phyloP scores from a whole-genome alignment of 1,284 basidiomycete species.

The Malassezia restricta region DNA sequence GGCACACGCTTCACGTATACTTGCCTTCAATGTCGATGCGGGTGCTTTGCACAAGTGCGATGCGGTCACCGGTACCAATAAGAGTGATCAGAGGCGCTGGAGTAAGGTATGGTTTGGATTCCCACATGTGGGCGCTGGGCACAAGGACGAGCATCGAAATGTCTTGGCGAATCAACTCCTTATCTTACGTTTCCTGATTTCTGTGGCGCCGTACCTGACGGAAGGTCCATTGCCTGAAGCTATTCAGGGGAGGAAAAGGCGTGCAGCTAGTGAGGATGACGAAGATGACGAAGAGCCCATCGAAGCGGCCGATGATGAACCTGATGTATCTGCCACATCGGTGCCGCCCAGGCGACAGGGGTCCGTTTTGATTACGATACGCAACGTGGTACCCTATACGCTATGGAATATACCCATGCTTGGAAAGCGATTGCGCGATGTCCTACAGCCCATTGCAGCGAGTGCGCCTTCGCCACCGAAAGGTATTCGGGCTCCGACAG shows the following conservation, averaged over 20 bases:
- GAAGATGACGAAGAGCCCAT: slow-evolving; percentile 19
- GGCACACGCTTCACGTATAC: slow-evolving; percentile 54
- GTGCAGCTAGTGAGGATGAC: not conserved
- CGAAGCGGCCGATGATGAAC: slow-evolving; percentile 13
- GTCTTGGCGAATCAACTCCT: slow-evolving; percentile 79
- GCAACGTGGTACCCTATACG: slow-evolving; percentile 77
- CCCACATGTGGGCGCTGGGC: slow-evolving; percentile 89
- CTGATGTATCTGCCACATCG: slow-evolving; percentile 22
- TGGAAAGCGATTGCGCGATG: slow-evolving; percentile 18
- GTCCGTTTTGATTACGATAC: slow-evolving; percentile 70
- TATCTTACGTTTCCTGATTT: slow-evolving; percentile 71
- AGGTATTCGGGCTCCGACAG: slow-evolving; percentile 20
- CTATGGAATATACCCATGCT: slow-evolving; percentile 56
- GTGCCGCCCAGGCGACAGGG: slow-evolving; percentile 47
- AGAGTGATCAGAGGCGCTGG: slow-evolving; percentile 50
- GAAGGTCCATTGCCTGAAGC: slow-evolving; percentile 22
- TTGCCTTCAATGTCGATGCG: slow-evolving; percentile 76
- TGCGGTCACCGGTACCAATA: slow-evolving; percentile 34
- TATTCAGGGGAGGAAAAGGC: slow-evolving; percentile 38
- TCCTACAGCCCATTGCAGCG: slow-evolving; percentile 54
- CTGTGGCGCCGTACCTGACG: slow-evolving; percentile 58
- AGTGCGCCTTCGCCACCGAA: slow-evolving; percentile 31
- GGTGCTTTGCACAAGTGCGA: slow-evolving; percentile 59
- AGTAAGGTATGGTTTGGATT: slow-evolving; percentile 86
- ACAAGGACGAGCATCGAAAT: slow-evolving; percentile 86